Percentiles rank a stretch among this genome's conserved stretches.
phyloP scores from a whole-genome alignment of 305 asterid species.

The Solanum hybrid region DNA sequence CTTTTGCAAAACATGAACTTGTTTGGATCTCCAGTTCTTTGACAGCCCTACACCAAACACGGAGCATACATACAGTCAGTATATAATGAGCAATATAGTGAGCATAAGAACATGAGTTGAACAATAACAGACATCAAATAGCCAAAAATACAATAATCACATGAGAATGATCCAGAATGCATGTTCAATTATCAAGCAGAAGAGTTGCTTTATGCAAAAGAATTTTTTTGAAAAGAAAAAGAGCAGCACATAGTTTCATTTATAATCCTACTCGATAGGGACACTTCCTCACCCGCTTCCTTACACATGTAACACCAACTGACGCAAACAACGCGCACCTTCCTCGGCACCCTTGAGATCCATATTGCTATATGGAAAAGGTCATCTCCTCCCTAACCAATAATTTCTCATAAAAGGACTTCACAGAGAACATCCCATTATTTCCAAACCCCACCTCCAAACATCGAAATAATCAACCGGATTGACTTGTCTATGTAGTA shows the following conservation, averaged over 20 bases:
- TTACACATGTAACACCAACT: background rate
- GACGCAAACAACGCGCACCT: background rate
- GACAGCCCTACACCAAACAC: conserved; percentile 54
- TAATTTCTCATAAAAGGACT: background rate
- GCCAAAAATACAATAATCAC: background rate
- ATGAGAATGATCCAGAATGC: background rate
- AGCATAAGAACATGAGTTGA: background rate
- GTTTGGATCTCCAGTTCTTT: conserved; percentile 84
- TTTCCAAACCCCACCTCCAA: background rate
- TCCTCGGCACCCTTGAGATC: background rate
- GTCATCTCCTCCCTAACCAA: background rate
- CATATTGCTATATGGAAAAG: background rate
- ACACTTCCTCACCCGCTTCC: background rate
- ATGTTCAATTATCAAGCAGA: background rate
- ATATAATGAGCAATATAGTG: background rate
- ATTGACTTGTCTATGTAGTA: background rate
- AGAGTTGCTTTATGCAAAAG: background rate
- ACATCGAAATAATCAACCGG: background rate
- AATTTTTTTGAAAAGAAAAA: background rate
- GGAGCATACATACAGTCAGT: background rate
- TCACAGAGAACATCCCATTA: background rate
- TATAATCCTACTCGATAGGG: background rate
- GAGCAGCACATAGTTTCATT: background rate
- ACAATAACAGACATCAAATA: background rate
- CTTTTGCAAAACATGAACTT: conserved; percentile 95